Evolutionary conservation across 108 stramenopile species (phyloP).

Genomic region (Aurantiochytrium sp.): DNA sequence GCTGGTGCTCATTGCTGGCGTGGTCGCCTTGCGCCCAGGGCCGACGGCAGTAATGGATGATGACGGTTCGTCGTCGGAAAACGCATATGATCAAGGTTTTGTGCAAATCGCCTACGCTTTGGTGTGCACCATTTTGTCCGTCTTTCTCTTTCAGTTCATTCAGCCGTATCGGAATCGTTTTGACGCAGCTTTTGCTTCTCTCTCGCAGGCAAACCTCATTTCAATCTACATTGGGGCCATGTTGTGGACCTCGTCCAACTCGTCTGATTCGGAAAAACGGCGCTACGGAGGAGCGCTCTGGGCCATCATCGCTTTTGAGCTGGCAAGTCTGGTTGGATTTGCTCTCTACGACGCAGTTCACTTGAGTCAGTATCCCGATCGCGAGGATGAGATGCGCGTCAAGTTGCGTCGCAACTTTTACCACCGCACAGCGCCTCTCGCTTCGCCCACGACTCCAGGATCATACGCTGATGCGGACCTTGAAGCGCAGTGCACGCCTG

Average conservation of each 20-base stretch:
- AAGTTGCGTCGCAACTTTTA: neutral
- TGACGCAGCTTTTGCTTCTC: neutral
- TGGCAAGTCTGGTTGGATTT: neutral
- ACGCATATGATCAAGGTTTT: neutral
- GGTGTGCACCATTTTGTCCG: neutral
- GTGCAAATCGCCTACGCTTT: neutral
- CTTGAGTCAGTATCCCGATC: neutral
- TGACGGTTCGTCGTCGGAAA: neutral
- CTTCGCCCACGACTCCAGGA: neutral
- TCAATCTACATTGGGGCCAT: neutral
- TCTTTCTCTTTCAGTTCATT: neutral
- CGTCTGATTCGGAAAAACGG: neutral
- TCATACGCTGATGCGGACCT: neutral
- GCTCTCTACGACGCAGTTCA: neutral
- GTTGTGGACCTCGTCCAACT: neutral
- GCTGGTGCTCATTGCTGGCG: neutral
- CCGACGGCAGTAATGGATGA: neutral
- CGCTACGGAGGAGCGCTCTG: neutral
- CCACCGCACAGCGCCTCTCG: neutral
- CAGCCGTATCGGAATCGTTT: conserved; percentile 14
- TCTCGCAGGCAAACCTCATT: neutral
- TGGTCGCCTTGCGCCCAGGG: neutral
- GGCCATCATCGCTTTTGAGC: neutral
- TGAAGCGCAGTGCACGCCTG: neutral
- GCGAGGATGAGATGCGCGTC: conserved; percentile 16